A percentile compares a stretch with the other conserved stretches of the same genome.
Conservation (phyloP, 176 grass and related monocot species). For the Musa schizocarpa region DNA sequence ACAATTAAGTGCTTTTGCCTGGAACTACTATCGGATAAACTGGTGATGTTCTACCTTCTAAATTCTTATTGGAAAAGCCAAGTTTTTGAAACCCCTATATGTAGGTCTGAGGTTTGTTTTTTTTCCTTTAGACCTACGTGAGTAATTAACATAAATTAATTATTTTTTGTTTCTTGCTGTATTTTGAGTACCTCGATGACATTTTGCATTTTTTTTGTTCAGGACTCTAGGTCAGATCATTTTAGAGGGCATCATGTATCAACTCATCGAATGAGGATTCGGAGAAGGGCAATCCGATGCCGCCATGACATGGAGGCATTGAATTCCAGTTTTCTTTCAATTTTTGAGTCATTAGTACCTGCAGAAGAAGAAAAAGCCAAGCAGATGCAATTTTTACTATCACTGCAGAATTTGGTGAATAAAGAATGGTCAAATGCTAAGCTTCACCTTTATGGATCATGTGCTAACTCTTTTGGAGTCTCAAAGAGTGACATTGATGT, state of each 20-base stretch:
- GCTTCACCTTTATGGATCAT: conserved; percentile 84
- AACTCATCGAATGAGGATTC: conserved; percentile 59
- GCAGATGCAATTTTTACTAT: conserved; percentile 48
- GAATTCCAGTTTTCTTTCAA: conserved; percentile 48
- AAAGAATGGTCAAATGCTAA: conserved; percentile 74
- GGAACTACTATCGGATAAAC: too few species aligned
- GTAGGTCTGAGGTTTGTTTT: too few species aligned
- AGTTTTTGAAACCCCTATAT: too few species aligned
- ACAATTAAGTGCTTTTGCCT: too few species aligned
- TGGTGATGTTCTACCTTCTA: too few species aligned
- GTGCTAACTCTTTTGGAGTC: conserved; percentile 85
- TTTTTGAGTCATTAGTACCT: conserved; percentile 76
- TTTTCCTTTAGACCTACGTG: too few species aligned
- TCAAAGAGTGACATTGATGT: conserved; percentile 95
- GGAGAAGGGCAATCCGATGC: conserved; percentile 56
- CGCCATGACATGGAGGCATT: conserved; percentile 65
- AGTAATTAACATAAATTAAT: too few species aligned
- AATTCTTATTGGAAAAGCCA: too few species aligned
- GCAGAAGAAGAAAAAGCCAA: conserved; percentile 75
- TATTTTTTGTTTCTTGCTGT: too few species aligned
- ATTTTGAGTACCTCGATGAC: too few species aligned
- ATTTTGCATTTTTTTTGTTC: conserved; percentile 7
- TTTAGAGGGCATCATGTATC: conserved; percentile 76
- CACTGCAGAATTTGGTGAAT: conserved; percentile 62
- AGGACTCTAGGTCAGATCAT: conserved; percentile 78